A percentile compares a stretch with the other conserved stretches of the same genome.
Conservation (phyloP, 2,329 filamentous ascomycete species). For the Xylariales sp. region DNA sequence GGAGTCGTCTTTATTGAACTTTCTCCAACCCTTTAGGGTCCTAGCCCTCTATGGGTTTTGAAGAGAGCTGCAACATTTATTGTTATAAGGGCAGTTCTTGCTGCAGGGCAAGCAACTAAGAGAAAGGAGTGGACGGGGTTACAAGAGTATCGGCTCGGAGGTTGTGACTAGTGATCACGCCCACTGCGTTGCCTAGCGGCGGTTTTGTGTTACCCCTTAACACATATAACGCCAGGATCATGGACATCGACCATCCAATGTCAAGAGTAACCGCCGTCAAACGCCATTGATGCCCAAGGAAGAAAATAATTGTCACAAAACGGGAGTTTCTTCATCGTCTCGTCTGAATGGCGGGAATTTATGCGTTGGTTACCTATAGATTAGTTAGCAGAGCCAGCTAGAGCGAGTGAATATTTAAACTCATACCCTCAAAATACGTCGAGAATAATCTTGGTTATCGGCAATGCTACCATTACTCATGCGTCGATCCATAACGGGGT, state of each 20-base stretch:
- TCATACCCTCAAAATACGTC: conserved; percentile 91
- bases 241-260: conserved; percentile 50
- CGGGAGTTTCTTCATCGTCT: conserved; percentile 51
- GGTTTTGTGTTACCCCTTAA: conserved; percentile 47
- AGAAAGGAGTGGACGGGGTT: conserved; percentile 50
- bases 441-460: conserved; percentile 96
- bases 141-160: conserved; percentile 38
- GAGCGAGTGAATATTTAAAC: not conserved
- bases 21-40: conserved; percentile 37
- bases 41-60: conserved; percentile 42
- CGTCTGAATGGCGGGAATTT: conserved; percentile 45
- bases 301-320: conserved; percentile 48
- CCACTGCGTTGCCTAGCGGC: conserved; percentile 41
- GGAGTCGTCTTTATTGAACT: conserved; percentile 32
- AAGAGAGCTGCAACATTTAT: conserved; percentile 43
- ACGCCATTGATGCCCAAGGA: conserved; percentile 52
- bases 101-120: conserved; percentile 28
- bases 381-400: conserved; percentile 20
- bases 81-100: conserved; percentile 36
- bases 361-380: conserved; percentile 51
- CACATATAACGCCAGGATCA: conserved; percentile 51
- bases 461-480: conserved; percentile 96
- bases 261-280: conserved; percentile 49
- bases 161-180: conserved; percentile 40
- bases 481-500: conserved; percentile 86